Base-by-base conservation (phyloP, 2,329 filamentous ascomycete species). In the Aaosphaeria pasadenensis region DNA sequence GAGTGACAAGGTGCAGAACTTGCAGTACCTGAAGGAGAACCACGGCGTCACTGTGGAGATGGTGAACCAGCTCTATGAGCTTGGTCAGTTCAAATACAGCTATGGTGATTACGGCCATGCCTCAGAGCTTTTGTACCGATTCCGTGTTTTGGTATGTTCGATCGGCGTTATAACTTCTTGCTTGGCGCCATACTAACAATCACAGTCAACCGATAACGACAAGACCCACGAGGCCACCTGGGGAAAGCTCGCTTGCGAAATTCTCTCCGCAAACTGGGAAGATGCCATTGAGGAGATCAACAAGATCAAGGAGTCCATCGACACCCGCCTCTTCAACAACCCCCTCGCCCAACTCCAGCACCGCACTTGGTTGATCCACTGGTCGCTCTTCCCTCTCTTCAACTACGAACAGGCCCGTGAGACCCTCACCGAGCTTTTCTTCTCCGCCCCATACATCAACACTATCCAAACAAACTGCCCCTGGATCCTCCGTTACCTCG, bases 351-450 rank as follows among this genome's bases (percentile, higher is more conserved):
- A 99, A 78, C 87, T 99, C 54, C 87, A 92, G 72, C 92, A 96
- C 81, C 89, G 94, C 69, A 95, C 91, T 50, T 96, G 92, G 89
- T 81, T 99, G 65, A 88, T 96, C 64, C 94, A 99, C 87, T 99
- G 94, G 91, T 86, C 89, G 41, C 86, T 99, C 53, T 99, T 97
- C 84, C 92, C 94, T 53, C 91, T 96, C 77, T 99, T 97, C 84
- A 97, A 99, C 84, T 87, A 89, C 77, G 92, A 97, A 66, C 81
- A 85, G 57, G 89, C 90, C 50, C 90, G 92, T 66, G 94, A 99
- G 69, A 83, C 84, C 60, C 83, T 99, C 63, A 89, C 94, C 67
- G 94, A 99, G 63, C 85, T 97, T 71, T 94, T 96, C 82, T 97
- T 99, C 83, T 95, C 88, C 56, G 88, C 91, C 56, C 83, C 90